phyloP scores from a whole-genome alignment of 2,329 filamentous ascomycete species.

The Sarocladium oryzae region DNA sequence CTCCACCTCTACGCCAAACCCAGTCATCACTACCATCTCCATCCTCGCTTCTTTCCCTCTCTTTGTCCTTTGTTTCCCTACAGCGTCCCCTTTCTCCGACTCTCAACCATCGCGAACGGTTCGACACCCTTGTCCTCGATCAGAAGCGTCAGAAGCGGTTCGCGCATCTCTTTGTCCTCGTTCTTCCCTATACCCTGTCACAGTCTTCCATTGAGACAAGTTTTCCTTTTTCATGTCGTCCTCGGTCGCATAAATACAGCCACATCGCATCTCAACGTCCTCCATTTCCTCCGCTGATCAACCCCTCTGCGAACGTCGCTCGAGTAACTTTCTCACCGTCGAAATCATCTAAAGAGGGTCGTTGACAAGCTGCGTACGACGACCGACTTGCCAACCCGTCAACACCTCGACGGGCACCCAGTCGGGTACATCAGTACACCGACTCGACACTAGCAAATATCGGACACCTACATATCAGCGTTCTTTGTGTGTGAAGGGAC shows the following conservation, averaged over 20 bases:
- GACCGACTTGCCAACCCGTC: no score
- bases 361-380: no score
- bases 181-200: background rate
- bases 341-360: no score
- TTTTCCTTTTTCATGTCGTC: background rate
- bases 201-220: background rate
- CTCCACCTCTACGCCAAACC: background rate
- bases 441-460: background rate
- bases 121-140: background rate
- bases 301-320: background rate
- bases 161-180: background rate
- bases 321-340: background rate
- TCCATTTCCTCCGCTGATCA: background rate
- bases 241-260: slow-evolving; percentile 4
- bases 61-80: slow-evolving; percentile 6
- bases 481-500: no score
- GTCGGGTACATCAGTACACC: no score
- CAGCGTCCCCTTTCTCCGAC: background rate
- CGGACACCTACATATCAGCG: no score
- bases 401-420: no score
- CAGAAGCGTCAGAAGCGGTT: background rate
- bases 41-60: slow-evolving; percentile 5
- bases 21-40: background rate
- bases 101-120: background rate
- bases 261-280: background rate